These are phyloP conservation scores for Aotearoamyces nothofagi DNA, from an alignment of 2,329 filamentous ascomycete species.

Conservation along the genomic window DNA sequence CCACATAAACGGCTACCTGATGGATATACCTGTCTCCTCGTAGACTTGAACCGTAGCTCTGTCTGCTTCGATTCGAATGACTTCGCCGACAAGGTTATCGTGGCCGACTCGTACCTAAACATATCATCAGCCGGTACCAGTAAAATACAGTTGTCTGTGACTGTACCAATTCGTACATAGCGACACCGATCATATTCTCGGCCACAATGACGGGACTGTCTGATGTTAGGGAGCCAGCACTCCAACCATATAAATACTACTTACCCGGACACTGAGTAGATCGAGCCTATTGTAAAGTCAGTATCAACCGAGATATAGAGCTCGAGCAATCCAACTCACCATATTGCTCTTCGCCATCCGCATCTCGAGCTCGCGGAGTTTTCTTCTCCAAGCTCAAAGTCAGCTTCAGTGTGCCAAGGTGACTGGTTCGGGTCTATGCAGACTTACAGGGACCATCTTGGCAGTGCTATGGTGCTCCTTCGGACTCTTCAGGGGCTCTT, in stretches of 20 bases:
- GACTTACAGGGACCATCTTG: constrained; percentile 21
- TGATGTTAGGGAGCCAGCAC: background rate
- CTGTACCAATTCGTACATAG: constrained; percentile 96
- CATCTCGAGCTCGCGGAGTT: constrained; percentile 24
- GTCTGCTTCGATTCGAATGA: constrained; percentile 93
- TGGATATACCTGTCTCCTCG: constrained; percentile 76
- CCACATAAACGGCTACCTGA: background rate
- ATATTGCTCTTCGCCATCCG: constrained; percentile 35
- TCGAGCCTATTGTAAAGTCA: constrained; percentile 28
- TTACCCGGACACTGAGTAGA: constrained; percentile 58
- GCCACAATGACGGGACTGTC: constrained; percentile 80
- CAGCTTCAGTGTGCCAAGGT: constrained; percentile 10
- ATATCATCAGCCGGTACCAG: constrained; percentile 4
- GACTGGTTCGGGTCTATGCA: constrained; percentile 10
- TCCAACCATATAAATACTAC: constrained; percentile 8
- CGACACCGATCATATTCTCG: constrained; percentile 96
- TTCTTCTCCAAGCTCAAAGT: constrained; percentile 19
- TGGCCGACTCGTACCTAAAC: constrained; percentile 76
- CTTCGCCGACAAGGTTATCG: constrained; percentile 85
- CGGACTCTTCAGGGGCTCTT: constrained; percentile 5
- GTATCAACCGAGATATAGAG: constrained; percentile 6
- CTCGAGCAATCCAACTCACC: constrained; percentile 24
- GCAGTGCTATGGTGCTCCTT: constrained; percentile 16
- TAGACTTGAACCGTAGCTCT: constrained; percentile 98
- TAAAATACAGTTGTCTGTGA: constrained; percentile 2